Base-by-base conservation (phyloP, 805 yeast species). In the Wickerhamiella australiensis region DNA sequence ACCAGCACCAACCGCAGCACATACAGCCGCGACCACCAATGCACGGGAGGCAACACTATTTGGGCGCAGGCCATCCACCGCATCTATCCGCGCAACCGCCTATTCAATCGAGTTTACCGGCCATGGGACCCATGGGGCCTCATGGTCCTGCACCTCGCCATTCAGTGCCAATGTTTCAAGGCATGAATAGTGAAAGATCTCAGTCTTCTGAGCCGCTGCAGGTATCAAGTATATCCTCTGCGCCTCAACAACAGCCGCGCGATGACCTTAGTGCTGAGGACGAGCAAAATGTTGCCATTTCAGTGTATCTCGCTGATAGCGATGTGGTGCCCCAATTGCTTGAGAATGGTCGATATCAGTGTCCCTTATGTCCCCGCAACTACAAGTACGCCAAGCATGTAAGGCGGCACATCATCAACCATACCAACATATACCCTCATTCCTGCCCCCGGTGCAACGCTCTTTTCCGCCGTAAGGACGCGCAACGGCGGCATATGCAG, bases 331-430 rank as follows among this genome's bases (percentile, higher is more conserved):
- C 57, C 3, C 33, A 50, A 5, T 29, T 22, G 15, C 42, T 50
- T 18, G 38, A 42, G 7, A 46, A 50, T 29, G 56, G 55, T 3
- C 50, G 58, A 8, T 54, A 21, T 27, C 49, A 47, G 48, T 55
- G 58, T 25, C 55, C 58, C 13, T 36, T 46, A 31, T 55, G 58
- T 25, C 47, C 50, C 13, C 47, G 49, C 20, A 48, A 50, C 25
- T 55, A 52, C 55, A 55, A 55, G 49, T 49, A 55, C 23, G 52
- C 55, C 12, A 55, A 54, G 48, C 58, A 53, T 22, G 58, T 55
- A 7, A 52, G 55, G 17, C 33, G 58, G 15, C 58, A 55, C 44
- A 54, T 50, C 17, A 45, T 53, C 35, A 54, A 50, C 47, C 58
- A 55, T 41, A 48, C 50, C 11, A 33, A 43, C 23, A 44, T 52